Base-by-base conservation (phyloP, 257 asterid genomes). In the Sherardia arvensis region DNA sequence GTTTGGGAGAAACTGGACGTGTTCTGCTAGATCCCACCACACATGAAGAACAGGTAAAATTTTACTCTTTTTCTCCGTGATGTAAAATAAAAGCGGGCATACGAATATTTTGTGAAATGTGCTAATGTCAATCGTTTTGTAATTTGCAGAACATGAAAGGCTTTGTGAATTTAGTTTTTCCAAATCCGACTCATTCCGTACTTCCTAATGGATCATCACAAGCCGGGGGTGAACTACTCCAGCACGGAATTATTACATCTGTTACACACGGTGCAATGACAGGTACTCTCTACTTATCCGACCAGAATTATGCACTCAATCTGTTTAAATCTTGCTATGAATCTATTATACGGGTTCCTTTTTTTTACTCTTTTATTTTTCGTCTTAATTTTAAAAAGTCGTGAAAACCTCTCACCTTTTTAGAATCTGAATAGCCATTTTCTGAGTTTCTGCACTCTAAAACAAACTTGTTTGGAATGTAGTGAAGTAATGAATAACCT, bases 71-170 rank as follows among this genome's bases (percentile, higher is more conserved):
- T 40, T 23, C 7, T 11, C 32, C 7, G 26, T 14, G 7, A 47
- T 6, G 23, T 34, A 38, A 10, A 1, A 10, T 38, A 38, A 23
- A 30, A n/a, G 40, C 63, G 68, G 66, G 32, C 7, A n/a, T n/a
- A n/a, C n/a, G n/a, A 27, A 48, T 32, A 59, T 54, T 62, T 17
- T 69, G 12, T 54, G 22, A 30, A 43, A 23, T 28, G 0, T 14
- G 3, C 47, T 70, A 47, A 53, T 7, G 15, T 27, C 8, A 45
- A 55, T 15, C 25, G 7, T 43, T 43, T 55, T 5, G 36, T 51
- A n/a, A 36, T 77, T 43, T 77, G 76, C 95, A 92, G 99, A 80
- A 68, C 75, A 78, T 81, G 95, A 89, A 82, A 79, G 96, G 91
- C 2, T 81, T 73, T 67, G 95, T 84, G 22, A 76, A 83, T 75